Evolutionary conservation across 2,329 filamentous ascomycete genomes (phyloP), one percentile per base, ranked within the genome.

Genomic region (Pseudogymnoascus sp.): DNA sequence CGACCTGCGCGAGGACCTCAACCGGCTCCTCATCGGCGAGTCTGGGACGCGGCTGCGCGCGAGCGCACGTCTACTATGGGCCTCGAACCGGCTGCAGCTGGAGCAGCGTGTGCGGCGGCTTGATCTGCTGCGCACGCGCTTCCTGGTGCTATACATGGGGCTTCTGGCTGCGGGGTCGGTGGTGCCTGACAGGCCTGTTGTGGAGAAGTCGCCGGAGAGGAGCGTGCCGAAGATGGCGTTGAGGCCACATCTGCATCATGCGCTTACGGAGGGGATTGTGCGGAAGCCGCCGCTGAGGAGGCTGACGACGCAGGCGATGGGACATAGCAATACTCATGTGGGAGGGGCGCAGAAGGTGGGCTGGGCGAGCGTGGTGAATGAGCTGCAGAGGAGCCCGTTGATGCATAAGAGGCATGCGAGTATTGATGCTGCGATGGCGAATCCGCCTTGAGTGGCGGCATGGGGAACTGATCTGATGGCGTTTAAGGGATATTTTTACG

Each of bases 101-200:
- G 82, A 86, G 71, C 83, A 85, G 67, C 79, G 82, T 61, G 76
- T 87, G 62, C 79, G 82, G 62, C 78, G 84, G 56, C 75, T 88
- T 41, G 85, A 88, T 68, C 73, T 87, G 69, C 72, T 88, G 70
- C 79, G 85, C 71, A 86, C 86, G 83, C 81, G 85, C 65, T 87
- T 88, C 70, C 74, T 88, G 33, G 83, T 87, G 37, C 78, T 86
- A 38, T 86, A 86, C 72, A 83, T 88, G 82, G 82, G 84, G 66
- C 80, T 86, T 65, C 78, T 87, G 61, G 76, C 80, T 11, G 73
- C 76, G 10, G 72, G 72, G 50, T 72, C 72, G 14, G 24, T 31
- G 24, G 61, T 35, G 50, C 28, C 41, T 19, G 50, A 59, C 10
- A 67, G 60, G 26, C 38, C 38, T 28, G 31, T 22, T n/a, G 14